Conservation (phyloP, 441 rosid species). For the Theobroma grandiflorum region DNA sequence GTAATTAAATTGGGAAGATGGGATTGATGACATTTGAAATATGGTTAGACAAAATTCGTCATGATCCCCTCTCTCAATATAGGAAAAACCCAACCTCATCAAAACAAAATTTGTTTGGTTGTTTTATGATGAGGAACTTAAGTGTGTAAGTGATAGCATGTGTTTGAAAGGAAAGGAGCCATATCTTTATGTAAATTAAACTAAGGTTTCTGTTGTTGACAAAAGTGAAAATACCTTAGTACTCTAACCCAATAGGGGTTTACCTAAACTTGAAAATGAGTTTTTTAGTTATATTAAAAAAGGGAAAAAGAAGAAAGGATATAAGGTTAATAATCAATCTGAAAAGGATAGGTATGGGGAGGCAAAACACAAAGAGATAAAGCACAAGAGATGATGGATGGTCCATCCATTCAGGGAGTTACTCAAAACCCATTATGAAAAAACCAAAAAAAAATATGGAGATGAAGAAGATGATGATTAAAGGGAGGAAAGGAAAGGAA, state of each 20-base stretch:
- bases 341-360: conserved; percentile 20
- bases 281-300: not conserved
- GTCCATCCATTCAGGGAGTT: not conserved
- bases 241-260: not conserved
- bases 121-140: conserved; percentile 35
- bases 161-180: not conserved
- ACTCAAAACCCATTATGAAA: conserved; percentile 17
- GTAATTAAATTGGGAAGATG: not conserved
- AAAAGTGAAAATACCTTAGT: not conserved
- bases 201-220: not conserved
- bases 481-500: not conserved
- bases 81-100: conserved; percentile 8
- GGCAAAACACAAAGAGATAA: conserved; percentile 20
- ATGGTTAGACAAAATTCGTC: not conserved
- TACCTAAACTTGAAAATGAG: not conserved
- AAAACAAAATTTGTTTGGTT: conserved; percentile 33
- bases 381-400: not conserved
- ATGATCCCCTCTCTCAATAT: not conserved
- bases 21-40: conserved; percentile 26
- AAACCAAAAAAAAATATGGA: not conserved
- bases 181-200: not conserved
- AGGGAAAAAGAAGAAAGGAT: not conserved
- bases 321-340: not conserved
- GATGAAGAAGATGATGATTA: conserved; percentile 16
- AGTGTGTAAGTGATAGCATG: not conserved